A percentile compares a stretch with the other conserved stretches of the same genome.
phyloP scores from a whole-genome alignment of 1,139 yeast species.

The Suhomyces chickasaworum region DNA sequence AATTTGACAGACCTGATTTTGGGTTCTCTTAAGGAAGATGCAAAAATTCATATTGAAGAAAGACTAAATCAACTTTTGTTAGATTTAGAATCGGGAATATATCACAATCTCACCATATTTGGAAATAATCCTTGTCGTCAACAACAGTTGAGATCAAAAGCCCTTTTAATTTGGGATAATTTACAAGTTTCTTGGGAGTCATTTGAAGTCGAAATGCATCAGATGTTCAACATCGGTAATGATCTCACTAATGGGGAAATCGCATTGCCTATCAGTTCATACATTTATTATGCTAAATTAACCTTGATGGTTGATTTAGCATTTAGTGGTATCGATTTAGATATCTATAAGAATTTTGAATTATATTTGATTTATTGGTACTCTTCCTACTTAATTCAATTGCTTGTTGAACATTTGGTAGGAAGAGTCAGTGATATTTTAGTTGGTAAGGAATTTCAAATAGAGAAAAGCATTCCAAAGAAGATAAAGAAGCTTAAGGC shows the following conservation, averaged over 20 bases:
- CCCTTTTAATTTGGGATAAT: constrained; percentile 69
- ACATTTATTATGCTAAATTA: constrained; percentile 66
- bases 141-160: constrained; percentile 67
- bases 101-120: constrained; percentile 57
- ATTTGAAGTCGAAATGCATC: constrained; percentile 47
- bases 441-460: constrained; percentile 36
- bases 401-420: constrained; percentile 49
- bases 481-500: constrained; percentile 53
- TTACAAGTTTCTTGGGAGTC: constrained; percentile 69
- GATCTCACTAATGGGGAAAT: constrained; percentile 27
- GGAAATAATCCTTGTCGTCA: constrained; percentile 83
- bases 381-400: constrained; percentile 53
- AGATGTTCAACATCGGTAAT: constrained; percentile 38
- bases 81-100: constrained; percentile 49
- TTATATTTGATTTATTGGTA: constrained; percentile 70
- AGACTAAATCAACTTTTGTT: constrained; percentile 22
- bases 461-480: constrained; percentile 40
- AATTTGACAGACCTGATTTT: constrained; percentile 9
- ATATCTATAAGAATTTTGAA: constrained; percentile 75
- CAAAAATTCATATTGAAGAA: constrained; percentile 9
- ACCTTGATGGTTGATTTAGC: constrained; percentile 71
- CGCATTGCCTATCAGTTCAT: constrained; percentile 62
- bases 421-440: constrained; percentile 44
- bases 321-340: constrained; percentile 74
- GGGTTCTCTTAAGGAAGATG: constrained; percentile 12